Conservation (phyloP, 2,329 filamentous ascomycete genomes). For the Cytospora piceae region DNA sequence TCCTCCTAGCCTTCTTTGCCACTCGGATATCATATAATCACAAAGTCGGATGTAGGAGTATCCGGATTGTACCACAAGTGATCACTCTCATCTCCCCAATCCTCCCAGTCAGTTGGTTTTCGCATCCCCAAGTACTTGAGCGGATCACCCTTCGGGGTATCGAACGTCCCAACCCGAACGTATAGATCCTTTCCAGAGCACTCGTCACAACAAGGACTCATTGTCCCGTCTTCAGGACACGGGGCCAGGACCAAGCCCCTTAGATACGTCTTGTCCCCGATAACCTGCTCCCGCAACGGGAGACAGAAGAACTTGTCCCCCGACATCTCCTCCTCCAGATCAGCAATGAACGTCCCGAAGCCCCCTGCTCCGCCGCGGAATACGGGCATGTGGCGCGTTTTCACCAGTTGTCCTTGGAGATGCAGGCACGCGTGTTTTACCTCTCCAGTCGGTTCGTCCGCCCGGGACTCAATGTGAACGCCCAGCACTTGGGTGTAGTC, state of each 20-base stretch:
- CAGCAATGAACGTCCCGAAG: constrained; percentile 12
- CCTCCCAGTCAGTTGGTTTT: constrained; percentile 19
- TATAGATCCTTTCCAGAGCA: constrained; percentile 2
- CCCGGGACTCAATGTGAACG: neutral
- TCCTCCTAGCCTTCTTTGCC: neutral
- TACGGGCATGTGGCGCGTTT: too few relatives aligned
- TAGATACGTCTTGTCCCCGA: neutral
- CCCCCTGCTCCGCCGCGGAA: too few relatives aligned
- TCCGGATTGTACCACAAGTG: constrained; percentile 18
- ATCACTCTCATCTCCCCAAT: constrained; percentile 3
- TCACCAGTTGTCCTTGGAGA: neutral
- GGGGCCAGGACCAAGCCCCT: constrained; percentile 14
- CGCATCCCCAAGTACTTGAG: constrained; percentile 2
- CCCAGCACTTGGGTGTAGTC: constrained; percentile 4
- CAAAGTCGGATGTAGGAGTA: neutral
- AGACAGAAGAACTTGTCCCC: constrained; percentile 1
- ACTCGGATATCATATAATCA: neutral
- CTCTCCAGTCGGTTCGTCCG: neutral
- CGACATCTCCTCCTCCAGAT: neutral
- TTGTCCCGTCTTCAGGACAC: neutral
- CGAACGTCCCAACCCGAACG: constrained; percentile 11
- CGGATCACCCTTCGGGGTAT: neutral
- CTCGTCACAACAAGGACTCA: neutral
- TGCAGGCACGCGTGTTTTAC: constrained; percentile 18
- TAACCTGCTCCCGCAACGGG: neutral